Evolutionary conservation across 495 filamentous ascomycete genomes (phyloP), one percentile per base, ranked within the genome.

Genomic region (Trichoderma orchidacearum): DNA sequence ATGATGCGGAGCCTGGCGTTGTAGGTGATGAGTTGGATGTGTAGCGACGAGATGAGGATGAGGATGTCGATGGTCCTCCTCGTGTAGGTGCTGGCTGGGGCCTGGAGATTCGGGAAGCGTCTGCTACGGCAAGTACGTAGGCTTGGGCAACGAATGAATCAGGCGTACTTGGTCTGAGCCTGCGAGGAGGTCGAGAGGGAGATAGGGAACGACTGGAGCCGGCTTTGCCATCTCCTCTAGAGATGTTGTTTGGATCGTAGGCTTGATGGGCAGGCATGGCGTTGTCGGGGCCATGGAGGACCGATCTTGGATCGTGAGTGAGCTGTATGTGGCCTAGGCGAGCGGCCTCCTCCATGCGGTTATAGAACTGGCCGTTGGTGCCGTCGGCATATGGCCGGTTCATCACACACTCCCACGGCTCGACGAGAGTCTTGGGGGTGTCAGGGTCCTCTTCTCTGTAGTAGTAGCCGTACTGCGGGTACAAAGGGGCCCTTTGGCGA

Each of bases 211-310:
- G 18, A 3, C 12, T 25, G 1, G 41, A 48, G 21, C 7, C 9
- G 8, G 36, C 36, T 6, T 8, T 17, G 18, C 41, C 27, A 13
- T 23, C 41, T 27, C 27, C 5, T 23, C 27, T 48, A 8, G 41
- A 48, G 17, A 69, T 50, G 3, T 66, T 61, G 9, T 60, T 60
- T 1, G 74, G 71, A 18, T 76, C 64, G 56, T 77, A 77, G n/a
- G 74, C 74, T 13, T 72, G 72, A 52, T 76, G 74, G 5, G 71
- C 67, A n/a, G 73, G 74, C 59, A 75, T 67, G 21, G 65, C 65
- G 59, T 55, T 63, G 32, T 58, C 41, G 57, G 56, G 57, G 45
- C 55, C 30, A 59, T 30, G 35, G 6, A 31, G 36, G 18, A 30
- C 31, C 15, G 58, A 38, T 53, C 55, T 65, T 7, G 60, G 57